phyloP scores from a whole-genome alignment of 208 protist species.

The Crithidia acanthocephali region DNA sequence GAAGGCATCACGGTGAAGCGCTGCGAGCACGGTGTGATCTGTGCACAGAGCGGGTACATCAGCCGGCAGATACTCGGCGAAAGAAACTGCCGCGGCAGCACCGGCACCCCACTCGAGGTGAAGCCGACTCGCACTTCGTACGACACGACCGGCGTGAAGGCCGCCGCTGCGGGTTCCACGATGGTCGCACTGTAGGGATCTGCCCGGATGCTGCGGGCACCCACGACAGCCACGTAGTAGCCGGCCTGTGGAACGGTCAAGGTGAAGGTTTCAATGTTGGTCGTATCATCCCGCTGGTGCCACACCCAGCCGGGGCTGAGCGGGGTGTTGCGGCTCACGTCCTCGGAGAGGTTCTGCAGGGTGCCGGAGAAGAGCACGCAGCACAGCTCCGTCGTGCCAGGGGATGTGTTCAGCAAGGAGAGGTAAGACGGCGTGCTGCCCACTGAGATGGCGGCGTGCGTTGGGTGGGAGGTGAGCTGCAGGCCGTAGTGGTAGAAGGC shows the following conservation, averaged over 20 bases:
- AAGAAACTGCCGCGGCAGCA: slow-evolving; percentile 78
- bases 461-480: slow-evolving; percentile 53
- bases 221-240: slow-evolving; percentile 78
- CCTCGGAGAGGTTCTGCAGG: slow-evolving; percentile 61
- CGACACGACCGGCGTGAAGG: slow-evolving; percentile 63
- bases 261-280: slow-evolving; percentile 73
- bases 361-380: slow-evolving; percentile 71
- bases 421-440: slow-evolving; percentile 77
- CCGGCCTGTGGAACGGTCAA: slow-evolving; percentile 75
- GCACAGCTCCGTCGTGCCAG: slow-evolving; percentile 75
- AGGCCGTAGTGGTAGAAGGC: slow-evolving; percentile 68
- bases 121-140: slow-evolving; percentile 86
- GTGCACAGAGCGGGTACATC: slow-evolving; percentile 57
- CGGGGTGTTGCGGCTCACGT: slow-evolving; percentile 19
- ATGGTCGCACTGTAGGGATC: slow-evolving; percentile 73
- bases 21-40: slow-evolving; percentile 49
- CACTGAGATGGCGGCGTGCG: slow-evolving; percentile 44
- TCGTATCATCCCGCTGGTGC: slow-evolving; percentile 78
- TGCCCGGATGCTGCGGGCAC: slow-evolving; percentile 60
- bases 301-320: slow-evolving; percentile 81
- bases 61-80: slow-evolving; percentile 75
- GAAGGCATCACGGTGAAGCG: slow-evolving; percentile 80
- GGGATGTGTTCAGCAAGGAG: slow-evolving; percentile 51
- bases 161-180: slow-evolving; percentile 22
- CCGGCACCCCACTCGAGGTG: slow-evolving; percentile 49